Base-by-base conservation (phyloP, 495 filamentous ascomycete species). In the Penicillium lividum region DNA sequence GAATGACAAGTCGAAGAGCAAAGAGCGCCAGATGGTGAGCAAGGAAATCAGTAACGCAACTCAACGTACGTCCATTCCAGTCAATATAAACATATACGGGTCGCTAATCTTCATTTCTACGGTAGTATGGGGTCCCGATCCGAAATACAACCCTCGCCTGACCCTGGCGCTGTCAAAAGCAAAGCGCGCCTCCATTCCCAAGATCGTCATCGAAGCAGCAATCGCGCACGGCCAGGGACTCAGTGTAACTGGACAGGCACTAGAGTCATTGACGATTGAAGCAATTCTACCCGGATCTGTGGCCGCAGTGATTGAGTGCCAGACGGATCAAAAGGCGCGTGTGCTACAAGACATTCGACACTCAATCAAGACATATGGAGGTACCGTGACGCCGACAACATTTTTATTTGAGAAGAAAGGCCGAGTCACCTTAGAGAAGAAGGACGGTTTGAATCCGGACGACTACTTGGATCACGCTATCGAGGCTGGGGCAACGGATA, bases 401-500 rank as follows among this genome's bases (percentile, higher is more conserved):
- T 97, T 93, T 70, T 76, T 96, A 51, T 99, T 99, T 67, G 80
- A 89, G 51, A 89, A 87, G 67, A 84, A 85, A 46, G 90, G 95
- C 5, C 80, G 82, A 50, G 78, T 92, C 18, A 73, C 84, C 3
- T 86, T 96, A 56, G 85, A 88, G 62, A 82, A 81, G 57, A 78
- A 81, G 59, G 82, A 86, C 4, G 81, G 74, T 2, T 44, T 86
- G 31, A 80, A 79, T 29, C 76, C 85, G n/a, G 92, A 96, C 54
- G 82, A 89, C 25, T 82, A 90, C 42, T 74, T 98, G 61, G 94
- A 97, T 61, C 81, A 86, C 36, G 91, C 89, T 7, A 84, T 98
- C 42, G 93, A 99, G 57, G 87, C 86, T 18, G 93, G 92, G 13
- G 92, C 88, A 7, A 84, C 88, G 57, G 94, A 97, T 67, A 82